A percentile compares a stretch with the other conserved stretches of the same genome.
Conservation (phyloP, 2,329 filamentous ascomycete genomes). For the Tolypocladium cylindrosporum region DNA sequence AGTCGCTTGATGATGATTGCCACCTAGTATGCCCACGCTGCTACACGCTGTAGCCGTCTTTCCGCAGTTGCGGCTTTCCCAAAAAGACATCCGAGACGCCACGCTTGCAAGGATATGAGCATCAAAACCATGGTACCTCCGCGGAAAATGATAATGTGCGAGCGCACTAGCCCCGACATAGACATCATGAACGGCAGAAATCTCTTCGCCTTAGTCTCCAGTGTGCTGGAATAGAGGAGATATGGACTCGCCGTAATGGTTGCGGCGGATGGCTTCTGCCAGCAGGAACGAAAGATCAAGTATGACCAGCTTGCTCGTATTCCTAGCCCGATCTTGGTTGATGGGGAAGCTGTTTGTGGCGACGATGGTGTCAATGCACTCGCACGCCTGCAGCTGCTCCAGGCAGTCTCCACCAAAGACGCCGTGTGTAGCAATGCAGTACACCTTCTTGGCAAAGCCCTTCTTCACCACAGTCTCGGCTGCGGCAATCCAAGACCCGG, state of each 20-base stretch:
- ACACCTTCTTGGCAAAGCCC: slow-evolving; percentile 84
- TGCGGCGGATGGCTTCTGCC: slow-evolving; percentile 85
- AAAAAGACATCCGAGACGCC: slow-evolving; percentile 3
- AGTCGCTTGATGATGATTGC: not conserved
- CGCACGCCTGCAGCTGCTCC: slow-evolving; percentile 81
- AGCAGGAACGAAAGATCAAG: slow-evolving; percentile 83
- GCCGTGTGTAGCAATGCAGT: slow-evolving; percentile 94
- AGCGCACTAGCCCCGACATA: not conserved
- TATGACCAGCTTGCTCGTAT: slow-evolving; percentile 74
- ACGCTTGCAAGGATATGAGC: slow-evolving; percentile 1
- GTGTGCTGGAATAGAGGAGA: slow-evolving; percentile 59
- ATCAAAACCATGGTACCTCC: slow-evolving; percentile 1
- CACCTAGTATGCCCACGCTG: not conserved
- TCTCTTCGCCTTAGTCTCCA: slow-evolving; percentile 32
- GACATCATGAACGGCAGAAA: not conserved
- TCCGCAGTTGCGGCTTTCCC: not conserved
- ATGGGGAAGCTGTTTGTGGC: slow-evolving; percentile 98
- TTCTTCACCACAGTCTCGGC: slow-evolving; percentile 94
- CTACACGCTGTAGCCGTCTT: not conserved
- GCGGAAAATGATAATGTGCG: not conserved
- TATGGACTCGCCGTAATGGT: slow-evolving; percentile 89
- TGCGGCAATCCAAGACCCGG: slow-evolving; percentile 92
- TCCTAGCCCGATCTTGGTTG: slow-evolving; percentile 57
- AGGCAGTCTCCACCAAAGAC: slow-evolving; percentile 86
- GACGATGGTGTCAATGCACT: slow-evolving; percentile 87